phyloP scores from a whole-genome alignment of 2,329 filamentous ascomycete species.

The Diaporthe sp. region DNA sequence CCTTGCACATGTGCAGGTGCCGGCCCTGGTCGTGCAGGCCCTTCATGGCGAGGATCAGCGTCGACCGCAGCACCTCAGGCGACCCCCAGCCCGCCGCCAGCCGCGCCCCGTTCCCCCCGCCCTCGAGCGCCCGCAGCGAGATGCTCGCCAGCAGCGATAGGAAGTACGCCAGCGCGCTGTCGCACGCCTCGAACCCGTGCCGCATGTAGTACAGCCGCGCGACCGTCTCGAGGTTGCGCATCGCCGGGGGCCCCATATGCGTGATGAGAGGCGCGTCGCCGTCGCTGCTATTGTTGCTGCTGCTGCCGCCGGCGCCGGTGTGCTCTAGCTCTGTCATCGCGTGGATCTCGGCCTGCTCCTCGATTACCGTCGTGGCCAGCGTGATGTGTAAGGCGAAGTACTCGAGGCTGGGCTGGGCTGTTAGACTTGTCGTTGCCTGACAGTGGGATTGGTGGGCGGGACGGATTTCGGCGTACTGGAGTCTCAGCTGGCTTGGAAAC shows the following conservation, averaged over 20 bases:
- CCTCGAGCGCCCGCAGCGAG: conserved; percentile 20
- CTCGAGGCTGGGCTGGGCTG: background rate
- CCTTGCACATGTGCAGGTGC: conserved; percentile 4
- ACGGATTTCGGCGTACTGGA: background rate
- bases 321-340: background rate
- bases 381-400: background rate
- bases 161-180: background rate
- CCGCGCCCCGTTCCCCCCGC: background rate
- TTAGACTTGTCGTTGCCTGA: no score
- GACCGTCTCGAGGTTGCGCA: conserved; percentile 16
- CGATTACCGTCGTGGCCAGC: background rate
- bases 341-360: conserved; percentile 7
- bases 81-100: background rate
- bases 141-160: conserved; percentile 5
- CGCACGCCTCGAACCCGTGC: conserved; percentile 16
- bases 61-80: conserved; percentile 22
- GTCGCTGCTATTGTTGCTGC: no score
- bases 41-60: conserved; percentile 12
- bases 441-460: no score
- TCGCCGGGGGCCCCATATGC: background rate
- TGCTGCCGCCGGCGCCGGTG: no score
- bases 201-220: conserved; percentile 11
- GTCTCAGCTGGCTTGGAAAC: background rate
- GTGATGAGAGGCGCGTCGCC: background rate
- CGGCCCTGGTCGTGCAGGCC: conserved; percentile 18